Evolutionary conservation across 345 rosid genomes (phyloP), one percentile per base, ranked within the genome.

Genomic region (Punica granatum): DNA sequence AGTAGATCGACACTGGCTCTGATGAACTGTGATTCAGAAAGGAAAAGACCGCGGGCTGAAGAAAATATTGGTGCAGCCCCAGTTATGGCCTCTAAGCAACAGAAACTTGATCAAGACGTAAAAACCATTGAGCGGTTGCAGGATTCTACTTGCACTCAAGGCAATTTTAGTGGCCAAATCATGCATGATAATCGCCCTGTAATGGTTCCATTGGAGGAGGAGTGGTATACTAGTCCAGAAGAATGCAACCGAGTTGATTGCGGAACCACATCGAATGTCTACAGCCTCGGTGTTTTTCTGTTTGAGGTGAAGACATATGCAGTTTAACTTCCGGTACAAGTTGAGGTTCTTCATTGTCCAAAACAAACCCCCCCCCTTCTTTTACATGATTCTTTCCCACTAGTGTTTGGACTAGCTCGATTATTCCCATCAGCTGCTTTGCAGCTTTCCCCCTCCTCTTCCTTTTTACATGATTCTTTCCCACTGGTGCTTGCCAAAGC

Each of bases 261-360:
- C 69, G 78, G 80, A 36, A 70, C 79, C 74, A 73, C 81, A 23
- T 84, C 96, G 25, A 90, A 90, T 74, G 78, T 87, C 64, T 87
- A 87, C 68, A 68, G 81, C 64, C 91, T 90, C 41, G 93, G 96
- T 37, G 81, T 87, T 74, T 85, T 90, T 67, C 91, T 90, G 69
- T 90, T 90, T 66, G 96, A 90, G 91, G 93, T 90, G 70, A 79
- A 70, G 34, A 46, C 37, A 4, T 46, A 19, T 46, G 53, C 53
- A 46, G n/a, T 18, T n/a, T n/a, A n/a, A 21, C 11, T n/a, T 5
- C n/a, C 3, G 58, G 10, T 51, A 21, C 58, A 51, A 23, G 28
- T n/a, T 8, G 8, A 49, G 63, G 14, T 42, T 56, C 23, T 42
- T 36, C 19, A 37, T 42, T 54, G 3, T 56, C 37, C n/a, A n/a